phyloP scores from a whole-genome alignment of 257 asterid species.

The Nemophila menziesii region DNA sequence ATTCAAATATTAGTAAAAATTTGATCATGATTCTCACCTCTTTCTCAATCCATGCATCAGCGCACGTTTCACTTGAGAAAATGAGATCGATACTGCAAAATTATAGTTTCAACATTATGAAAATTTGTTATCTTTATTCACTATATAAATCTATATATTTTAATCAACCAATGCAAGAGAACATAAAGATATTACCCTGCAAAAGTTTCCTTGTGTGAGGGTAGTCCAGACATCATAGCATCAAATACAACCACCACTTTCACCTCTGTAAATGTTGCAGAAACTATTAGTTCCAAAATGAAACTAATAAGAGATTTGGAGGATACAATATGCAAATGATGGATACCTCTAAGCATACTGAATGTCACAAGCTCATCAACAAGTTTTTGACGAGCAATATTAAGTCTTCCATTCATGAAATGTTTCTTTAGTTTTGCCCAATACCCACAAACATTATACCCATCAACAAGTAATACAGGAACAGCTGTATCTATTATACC shows the following conservation, averaged over 20 bases:
- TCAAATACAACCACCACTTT: slow-evolving; percentile 98
- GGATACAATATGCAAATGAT: not conserved
- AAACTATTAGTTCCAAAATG: no score
- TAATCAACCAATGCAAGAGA: not conserved
- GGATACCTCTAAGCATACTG: slow-evolving; percentile 71
- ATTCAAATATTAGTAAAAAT: not conserved
- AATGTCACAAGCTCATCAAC: slow-evolving; percentile 76
- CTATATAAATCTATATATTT: not conserved
- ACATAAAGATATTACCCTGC: slow-evolving; percentile 40
- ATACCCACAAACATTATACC: slow-evolving; percentile 91
- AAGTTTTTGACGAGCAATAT: slow-evolving; percentile 93
- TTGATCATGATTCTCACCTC: slow-evolving; percentile 38
- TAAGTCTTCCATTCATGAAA: slow-evolving; percentile 70
- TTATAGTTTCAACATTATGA: slow-evolving; percentile 12
- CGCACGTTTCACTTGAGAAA: slow-evolving; percentile 74
- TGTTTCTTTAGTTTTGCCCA: slow-evolving; percentile 95
- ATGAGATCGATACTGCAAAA: slow-evolving; percentile 70
- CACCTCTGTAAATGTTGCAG: slow-evolving; percentile 54
- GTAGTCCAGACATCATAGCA: slow-evolving; percentile 89
- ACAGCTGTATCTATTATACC: slow-evolving; percentile 53
- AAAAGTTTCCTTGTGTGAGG: slow-evolving; percentile 74
- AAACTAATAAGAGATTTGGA: not conserved
- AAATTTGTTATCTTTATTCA: slow-evolving; percentile 7
- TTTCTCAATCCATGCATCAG: slow-evolving; percentile 98
- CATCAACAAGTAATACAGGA: slow-evolving; percentile 97